Evolutionary conservation across 495 filamentous ascomycete genomes (phyloP), one percentile per base, ranked within the genome.

Genomic region (Hypoxylon cercidicola): DNA sequence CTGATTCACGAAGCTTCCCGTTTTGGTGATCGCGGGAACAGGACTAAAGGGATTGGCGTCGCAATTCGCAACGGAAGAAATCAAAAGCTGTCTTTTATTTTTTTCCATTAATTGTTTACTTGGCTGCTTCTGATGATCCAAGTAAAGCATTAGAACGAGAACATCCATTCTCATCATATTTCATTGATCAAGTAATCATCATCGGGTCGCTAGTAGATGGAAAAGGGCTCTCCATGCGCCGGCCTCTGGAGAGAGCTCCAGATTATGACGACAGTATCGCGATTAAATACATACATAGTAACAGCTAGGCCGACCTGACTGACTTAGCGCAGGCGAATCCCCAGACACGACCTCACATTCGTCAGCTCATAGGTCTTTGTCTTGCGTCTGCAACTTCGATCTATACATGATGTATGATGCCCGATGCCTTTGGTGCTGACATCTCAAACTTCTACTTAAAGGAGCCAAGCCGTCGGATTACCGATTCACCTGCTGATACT

Each of bases 181-280:
- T 40, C 20, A 23, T 59, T 21, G 18, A 48, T 28, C 21, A 13
- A 12, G n/a, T 20, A 45, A 34, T 9, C 20, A 44, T 41, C 15
- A 41, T 6, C 13, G 2, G 11, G 34, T 37, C 39, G 4, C 15
- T 41, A 16, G 12, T 41, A 41, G 49, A 46, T 23, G 44, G 46
- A 46, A 10, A 49, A 30, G 34, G 28, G 34, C 23, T 52, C 30
- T 55, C 25, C 4, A 23, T 57, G 18, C 43, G 53, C 15, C 19
- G 23, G 41, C 52, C 37, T 55, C 37, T 28, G 28, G 28, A 20
- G 46, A 49, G 15, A 48, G 25, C 2, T 18, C 35, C n/a, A 20
- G 39, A 28, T 37, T 48, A 66, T 66, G 62, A 66, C 56, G 62
- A 66, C 62, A 56, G 30, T 28, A 44, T 55, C 50, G 23, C 25